These are phyloP conservation scores for Kwoniella mangroviensis DNA, from an alignment of 768 basidiomycete species.

Conservation along the genomic window DNA sequence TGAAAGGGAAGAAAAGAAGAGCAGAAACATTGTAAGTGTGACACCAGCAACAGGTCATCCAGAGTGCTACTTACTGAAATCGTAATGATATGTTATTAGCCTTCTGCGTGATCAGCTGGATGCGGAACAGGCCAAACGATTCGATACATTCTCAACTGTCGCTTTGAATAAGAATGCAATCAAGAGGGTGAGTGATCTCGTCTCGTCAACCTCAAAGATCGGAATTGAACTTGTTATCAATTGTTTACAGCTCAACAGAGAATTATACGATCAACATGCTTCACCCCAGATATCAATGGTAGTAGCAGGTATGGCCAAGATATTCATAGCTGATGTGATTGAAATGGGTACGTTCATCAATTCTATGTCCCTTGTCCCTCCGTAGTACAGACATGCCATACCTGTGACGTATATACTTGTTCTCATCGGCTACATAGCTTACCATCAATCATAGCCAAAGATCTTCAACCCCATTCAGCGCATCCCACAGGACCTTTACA, in stretches of 20 bases:
- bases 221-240: neutral
- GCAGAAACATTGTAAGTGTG: constrained; percentile 33
- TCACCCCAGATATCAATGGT: constrained; percentile 27
- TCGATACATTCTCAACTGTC: constrained; percentile 41
- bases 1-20: constrained; percentile 27
- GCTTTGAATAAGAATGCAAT: constrained; percentile 38
- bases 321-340: constrained; percentile 50
- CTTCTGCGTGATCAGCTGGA: constrained; percentile 37
- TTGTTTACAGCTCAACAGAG: constrained; percentile 41
- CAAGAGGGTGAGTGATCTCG: constrained; percentile 33
- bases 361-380: too few species aligned
- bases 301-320: constrained; percentile 47
- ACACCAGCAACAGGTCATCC: neutral
- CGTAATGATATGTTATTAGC: constrained; percentile 8
- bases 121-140: constrained; percentile 43
- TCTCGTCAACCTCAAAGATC: neutral
- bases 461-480: constrained; percentile 40
- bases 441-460: constrained; percentile 32
- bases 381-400: too few species aligned
- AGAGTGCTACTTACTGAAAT: too few species aligned
- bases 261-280: constrained; percentile 43
- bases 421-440: too few species aligned
- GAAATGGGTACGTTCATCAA: constrained; percentile 41
- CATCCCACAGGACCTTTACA: constrained; percentile 40
- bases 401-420: too few species aligned